A percentile compares a stretch with the other conserved stretches of the same genome.
These are phyloP conservation scores for Penicillium sp. DNA, from an alignment of 2,329 filamentous ascomycete species.

Conservation along the genomic window DNA sequence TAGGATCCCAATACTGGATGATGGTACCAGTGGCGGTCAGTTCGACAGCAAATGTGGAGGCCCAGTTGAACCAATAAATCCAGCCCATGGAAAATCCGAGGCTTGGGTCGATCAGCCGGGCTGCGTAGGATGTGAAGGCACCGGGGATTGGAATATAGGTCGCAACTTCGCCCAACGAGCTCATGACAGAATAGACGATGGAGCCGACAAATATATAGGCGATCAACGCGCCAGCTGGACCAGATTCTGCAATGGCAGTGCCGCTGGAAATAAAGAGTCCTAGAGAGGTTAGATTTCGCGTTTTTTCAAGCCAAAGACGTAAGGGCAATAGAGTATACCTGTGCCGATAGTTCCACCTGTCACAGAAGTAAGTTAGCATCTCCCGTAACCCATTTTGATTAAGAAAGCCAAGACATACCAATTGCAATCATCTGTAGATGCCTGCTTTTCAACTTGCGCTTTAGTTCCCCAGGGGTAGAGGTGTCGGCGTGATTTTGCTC, in stretches of 20 bases:
- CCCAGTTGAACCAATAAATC: conserved; percentile 80
- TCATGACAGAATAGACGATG: conserved; percentile 74
- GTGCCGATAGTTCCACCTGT: conserved; percentile 28
- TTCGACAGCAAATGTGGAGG: conserved; percentile 71
- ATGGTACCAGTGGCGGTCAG: conserved; percentile 70
- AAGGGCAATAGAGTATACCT: conserved; percentile 10
- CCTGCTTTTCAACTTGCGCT: conserved; percentile 26
- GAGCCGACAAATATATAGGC: conserved; percentile 68
- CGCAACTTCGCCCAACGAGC: conserved; percentile 65
- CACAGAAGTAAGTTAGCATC: conserved; percentile 8
- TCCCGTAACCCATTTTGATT: not conserved
- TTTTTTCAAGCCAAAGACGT: not conserved
- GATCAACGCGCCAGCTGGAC: conserved; percentile 65
- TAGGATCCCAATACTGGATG: conserved; percentile 69
- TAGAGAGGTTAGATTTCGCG: conserved; percentile 10
- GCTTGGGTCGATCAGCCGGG: conserved; percentile 70
- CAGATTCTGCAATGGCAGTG: conserved; percentile 60
- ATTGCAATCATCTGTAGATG: conserved; percentile 29
- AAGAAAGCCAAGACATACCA: conserved; percentile 13
- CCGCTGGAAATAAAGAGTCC: conserved; percentile 70
- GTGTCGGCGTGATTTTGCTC: conserved; percentile 17
- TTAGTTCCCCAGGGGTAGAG: conserved; percentile 21
- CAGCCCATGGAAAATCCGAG: conserved; percentile 76
- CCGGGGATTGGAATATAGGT: conserved; percentile 74
- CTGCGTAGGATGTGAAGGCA: conserved; percentile 72